phyloP scores from a whole-genome alignment of 2,329 filamentous ascomycete genomes.

The Colletotrichum spaethianum region DNA sequence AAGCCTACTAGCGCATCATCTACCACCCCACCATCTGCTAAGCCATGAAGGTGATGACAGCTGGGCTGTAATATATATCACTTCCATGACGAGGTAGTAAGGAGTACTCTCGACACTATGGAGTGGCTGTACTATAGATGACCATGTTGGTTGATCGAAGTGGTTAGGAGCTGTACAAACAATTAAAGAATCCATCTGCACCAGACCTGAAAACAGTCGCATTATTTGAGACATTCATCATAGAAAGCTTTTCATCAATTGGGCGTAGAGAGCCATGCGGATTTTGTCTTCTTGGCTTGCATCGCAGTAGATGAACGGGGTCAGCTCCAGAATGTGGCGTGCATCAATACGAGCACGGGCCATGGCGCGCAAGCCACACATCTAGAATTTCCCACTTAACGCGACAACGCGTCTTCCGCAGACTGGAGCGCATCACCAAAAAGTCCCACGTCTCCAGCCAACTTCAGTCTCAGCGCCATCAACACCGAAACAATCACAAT shows the following conservation, averaged over 20 bases:
- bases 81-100: background rate
- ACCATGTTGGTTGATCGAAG: background rate
- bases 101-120: conserved; percentile 10
- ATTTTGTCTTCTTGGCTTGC: background rate
- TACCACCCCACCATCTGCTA: conserved; percentile 52
- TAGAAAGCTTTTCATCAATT: background rate
- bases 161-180: conserved; percentile 18
- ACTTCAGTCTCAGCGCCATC: conserved; percentile 20
- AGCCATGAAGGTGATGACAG: conserved; percentile 18
- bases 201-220: background rate
- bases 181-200: background rate
- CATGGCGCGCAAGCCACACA: conserved; percentile 38
- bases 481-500: conserved; percentile 56
- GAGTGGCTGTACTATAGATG: conserved; percentile 38
- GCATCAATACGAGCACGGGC: conserved; percentile 34
- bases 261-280: background rate
- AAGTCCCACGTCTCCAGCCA: conserved; percentile 32
- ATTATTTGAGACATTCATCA: background rate
- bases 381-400: conserved; percentile 51
- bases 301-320: background rate
- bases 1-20: conserved; percentile 52
- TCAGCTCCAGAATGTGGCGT: conserved; percentile 10
- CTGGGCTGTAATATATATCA: conserved; percentile 28
- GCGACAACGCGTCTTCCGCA: conserved; percentile 51
- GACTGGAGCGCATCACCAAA: conserved; percentile 32